Evolutionary conservation across 2,329 filamentous ascomycete genomes (phyloP).

Genomic region (Coniochaeta ligniaria): DNA sequence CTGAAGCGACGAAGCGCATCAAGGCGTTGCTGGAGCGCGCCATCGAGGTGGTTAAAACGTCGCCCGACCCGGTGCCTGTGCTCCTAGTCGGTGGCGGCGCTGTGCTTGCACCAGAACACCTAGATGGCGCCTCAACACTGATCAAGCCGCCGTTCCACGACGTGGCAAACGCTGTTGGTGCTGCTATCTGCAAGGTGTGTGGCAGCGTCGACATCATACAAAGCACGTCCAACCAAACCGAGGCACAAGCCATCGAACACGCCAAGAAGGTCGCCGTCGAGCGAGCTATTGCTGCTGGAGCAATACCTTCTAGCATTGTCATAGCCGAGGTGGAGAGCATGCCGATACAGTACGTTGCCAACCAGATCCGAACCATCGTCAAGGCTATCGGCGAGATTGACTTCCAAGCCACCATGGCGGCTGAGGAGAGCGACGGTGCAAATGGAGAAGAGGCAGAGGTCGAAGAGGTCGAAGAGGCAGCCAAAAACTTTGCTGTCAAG

Average conservation of each 20-base stretch:
- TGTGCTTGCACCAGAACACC: conserved; percentile 27
- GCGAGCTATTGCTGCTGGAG: conserved; percentile 10
- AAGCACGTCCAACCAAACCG: conserved; percentile 11
- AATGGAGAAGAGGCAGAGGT: conserved; percentile 9
- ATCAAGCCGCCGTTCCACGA: conserved; percentile 29
- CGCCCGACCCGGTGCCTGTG: conserved; percentile 16
- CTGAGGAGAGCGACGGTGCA: conserved; percentile 19
- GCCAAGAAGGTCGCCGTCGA: conserved; percentile 13
- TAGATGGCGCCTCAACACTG: conserved; percentile 26
- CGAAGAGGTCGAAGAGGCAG: conserved; percentile 9
- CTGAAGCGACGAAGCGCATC: conserved; percentile 9
- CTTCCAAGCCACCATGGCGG: neutral
- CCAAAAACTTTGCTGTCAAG: conserved; percentile 29
- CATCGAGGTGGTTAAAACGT: conserved; percentile 19
- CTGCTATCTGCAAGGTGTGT: conserved; percentile 35
- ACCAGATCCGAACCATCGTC: conserved; percentile 25
- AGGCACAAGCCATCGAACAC: conserved; percentile 12
- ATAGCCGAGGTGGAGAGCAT: conserved; percentile 34
- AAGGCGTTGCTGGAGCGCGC: conserved; percentile 12
- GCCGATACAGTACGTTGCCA: conserved; percentile 24
- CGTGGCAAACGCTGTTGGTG: conserved; percentile 41
- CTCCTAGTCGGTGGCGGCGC: conserved; percentile 37
- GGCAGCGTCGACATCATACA: conserved; percentile 14
- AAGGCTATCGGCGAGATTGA: conserved; percentile 33
- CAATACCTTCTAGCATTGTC: conserved; percentile 20